phyloP scores from a whole-genome alignment of 106 monocot species.

The Posidonia australis region DNA sequence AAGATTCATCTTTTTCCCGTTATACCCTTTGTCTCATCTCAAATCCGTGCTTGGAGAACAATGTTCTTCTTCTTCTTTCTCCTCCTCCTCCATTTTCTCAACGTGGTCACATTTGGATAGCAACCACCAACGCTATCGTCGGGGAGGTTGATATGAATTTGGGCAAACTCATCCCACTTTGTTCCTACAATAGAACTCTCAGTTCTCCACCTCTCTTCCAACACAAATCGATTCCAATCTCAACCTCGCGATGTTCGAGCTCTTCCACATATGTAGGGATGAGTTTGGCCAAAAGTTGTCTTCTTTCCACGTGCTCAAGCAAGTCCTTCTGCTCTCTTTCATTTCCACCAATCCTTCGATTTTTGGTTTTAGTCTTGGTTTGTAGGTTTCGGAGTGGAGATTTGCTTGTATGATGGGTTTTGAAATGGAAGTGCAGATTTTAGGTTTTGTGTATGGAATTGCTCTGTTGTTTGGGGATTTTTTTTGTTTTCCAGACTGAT shows the following conservation, averaged over 20 bases:
- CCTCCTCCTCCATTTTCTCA: too few relatives aligned
- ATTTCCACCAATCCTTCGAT: neutral
- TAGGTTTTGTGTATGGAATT: neutral
- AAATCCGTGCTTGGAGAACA: too few relatives aligned
- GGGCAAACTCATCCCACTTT: too few relatives aligned
- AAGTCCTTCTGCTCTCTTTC: conserved; percentile 10
- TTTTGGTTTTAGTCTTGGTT: neutral
- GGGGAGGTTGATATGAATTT: too few relatives aligned
- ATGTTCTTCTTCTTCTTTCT: too few relatives aligned
- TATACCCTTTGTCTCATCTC: too few relatives aligned
- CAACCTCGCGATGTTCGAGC: conserved; percentile 27
- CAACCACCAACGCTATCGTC: too few relatives aligned
- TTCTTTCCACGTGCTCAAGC: conserved; percentile 16
- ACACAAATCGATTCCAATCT: too few relatives aligned
- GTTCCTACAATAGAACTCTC: too few relatives aligned
- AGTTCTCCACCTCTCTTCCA: too few relatives aligned
- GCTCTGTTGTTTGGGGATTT: neutral
- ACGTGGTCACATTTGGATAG: too few relatives aligned
- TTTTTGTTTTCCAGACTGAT: neutral
- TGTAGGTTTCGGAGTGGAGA: neutral
- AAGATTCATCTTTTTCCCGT: too few relatives aligned
- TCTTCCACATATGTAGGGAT: conserved; percentile 30
- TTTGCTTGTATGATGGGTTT: neutral
- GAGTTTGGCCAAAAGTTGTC: conserved; percentile 11
- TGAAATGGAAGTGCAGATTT: neutral